Conservation (phyloP, 208 protist species). For the Acanthamoeba castellanii region DNA sequence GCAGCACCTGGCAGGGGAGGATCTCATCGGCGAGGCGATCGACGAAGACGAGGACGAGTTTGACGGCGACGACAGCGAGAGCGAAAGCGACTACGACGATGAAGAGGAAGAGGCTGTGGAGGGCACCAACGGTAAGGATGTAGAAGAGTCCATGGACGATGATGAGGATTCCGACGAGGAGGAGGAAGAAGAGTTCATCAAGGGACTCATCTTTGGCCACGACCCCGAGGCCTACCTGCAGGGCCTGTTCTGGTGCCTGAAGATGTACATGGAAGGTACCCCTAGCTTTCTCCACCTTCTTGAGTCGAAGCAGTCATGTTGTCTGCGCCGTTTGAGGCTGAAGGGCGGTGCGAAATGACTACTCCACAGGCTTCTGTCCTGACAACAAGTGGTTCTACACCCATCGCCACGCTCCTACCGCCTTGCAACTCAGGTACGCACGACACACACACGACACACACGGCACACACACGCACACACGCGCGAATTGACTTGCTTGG, state of each 20-base stretch:
- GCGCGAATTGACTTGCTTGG: neutral
- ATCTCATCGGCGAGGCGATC: conserved; percentile 1
- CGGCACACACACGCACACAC: neutral
- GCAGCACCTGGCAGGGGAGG: neutral
- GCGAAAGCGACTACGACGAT: neutral
- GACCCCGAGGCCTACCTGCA: neutral
- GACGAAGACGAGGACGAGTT: neutral
- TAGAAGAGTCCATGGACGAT: neutral
- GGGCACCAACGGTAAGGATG: neutral
- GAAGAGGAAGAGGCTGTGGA: neutral
- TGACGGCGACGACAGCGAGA: neutral
- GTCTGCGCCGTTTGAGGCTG: neutral
- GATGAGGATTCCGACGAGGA: neutral
- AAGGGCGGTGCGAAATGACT: no score
- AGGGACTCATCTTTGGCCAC: neutral
- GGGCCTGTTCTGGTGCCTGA: conserved; percentile 24
- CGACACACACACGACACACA: neutral
- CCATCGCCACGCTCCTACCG: neutral
- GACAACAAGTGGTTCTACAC: conserved; percentile 26
- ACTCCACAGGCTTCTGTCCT: neutral
- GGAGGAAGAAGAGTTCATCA: neutral
- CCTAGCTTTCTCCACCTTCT: neutral
- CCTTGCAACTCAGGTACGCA: neutral
- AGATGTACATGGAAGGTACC: conserved; percentile 16
- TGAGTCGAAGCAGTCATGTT: no score